Evolutionary conservation across 305 asterid species (phyloP), one percentile per base, ranked within the genome.

Genomic region (Caryopteris hybrid): DNA sequence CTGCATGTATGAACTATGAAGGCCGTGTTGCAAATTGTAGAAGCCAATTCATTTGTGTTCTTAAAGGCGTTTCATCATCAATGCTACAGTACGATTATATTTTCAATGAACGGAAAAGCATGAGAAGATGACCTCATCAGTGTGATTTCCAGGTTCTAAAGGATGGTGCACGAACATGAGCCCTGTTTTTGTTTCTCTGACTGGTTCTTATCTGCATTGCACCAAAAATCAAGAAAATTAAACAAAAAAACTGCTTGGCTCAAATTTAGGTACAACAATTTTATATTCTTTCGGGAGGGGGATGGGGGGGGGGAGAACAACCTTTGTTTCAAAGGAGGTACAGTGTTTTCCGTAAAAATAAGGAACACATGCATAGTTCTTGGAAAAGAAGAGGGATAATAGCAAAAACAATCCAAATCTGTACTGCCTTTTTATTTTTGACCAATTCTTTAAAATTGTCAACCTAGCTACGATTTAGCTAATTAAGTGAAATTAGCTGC

Each of bases 121-220:
- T 27, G 39, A 54, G 38, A 63, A 47, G 55, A 21, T 38, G 48
- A 51, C 72, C 73, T 66, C 69, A 42, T 52, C 69, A 7, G 48
- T 42, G 41, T 36, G 70, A 67, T 27, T 57, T 56, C 13, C 17
- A 22, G 38, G 47, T 39, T 61, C 74, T 83, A 83, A 18, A 83
- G 84, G 65, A 80, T 71, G 6, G 79, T 55, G 69, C 85, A 83
- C 6, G 81, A 74, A 68, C 84, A 73, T 8, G 80, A 47, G 16
- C 75, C 69, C 73, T 74, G 77, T 38, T 80, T 76, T 74, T 80
- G 79, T 74, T 83, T 78, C 18, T 73, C 79, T 3, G 76, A 58
- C 73, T 71, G 78, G 45, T 76, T 73, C 79, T 76, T 83, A 68
- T 74, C 84, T 83, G 82, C 77, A 57, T 58, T 41, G 10, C 17